Evolutionary conservation across 2,329 filamentous ascomycete species (phyloP), one percentile per base, ranked within the genome.

Genomic region (Byssothecium circinans): DNA sequence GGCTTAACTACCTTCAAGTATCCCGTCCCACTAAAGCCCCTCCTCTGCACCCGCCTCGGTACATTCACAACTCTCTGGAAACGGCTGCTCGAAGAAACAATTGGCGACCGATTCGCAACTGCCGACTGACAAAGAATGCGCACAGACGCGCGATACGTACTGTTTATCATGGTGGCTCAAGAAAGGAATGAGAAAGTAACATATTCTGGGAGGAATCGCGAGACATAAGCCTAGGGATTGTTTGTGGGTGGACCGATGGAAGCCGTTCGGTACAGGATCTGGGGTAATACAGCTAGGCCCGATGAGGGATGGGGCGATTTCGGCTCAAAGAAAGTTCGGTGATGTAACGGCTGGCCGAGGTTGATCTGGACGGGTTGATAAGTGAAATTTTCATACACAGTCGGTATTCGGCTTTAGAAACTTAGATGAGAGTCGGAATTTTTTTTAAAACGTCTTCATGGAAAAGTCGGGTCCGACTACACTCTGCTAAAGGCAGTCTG

Each of bases 1-100:
- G 89, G 89, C 74, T 92, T 92, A 38, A 94, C 78, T 1, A 79
- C 81, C 20, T 69, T 57, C 34, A 62, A 49, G 15, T 47, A 56
- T 12, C 54, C 47, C 15, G 73, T 70, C 18, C 52, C 58, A 50
- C 68, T 65, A 41, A 78, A 74, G 41, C 74, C 75, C 60, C 65
- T 60, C 41, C 51, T 52, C 30, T 65, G 60, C n/a, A 58, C 52
- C 45, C 58, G 60, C 53, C 49, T 50, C 45, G 51, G 58, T 30
- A 54, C 47, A 34, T 54, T 52, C 45, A 50, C 47, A 52, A 48
- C 57, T 25, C 32, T 41, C 7, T 25, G 20, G 36, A 25, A 27
- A 25, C 15, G 20, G 15, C 19, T 25, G 5, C 17, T 37, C 2
- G 35, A 12, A n/a, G 52, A 43, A 15, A 57, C 54, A 43, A 64